Evolutionary conservation across 108 stramenopile species (phyloP).

Genomic region (Cyclostephanos invisitatus): DNA sequence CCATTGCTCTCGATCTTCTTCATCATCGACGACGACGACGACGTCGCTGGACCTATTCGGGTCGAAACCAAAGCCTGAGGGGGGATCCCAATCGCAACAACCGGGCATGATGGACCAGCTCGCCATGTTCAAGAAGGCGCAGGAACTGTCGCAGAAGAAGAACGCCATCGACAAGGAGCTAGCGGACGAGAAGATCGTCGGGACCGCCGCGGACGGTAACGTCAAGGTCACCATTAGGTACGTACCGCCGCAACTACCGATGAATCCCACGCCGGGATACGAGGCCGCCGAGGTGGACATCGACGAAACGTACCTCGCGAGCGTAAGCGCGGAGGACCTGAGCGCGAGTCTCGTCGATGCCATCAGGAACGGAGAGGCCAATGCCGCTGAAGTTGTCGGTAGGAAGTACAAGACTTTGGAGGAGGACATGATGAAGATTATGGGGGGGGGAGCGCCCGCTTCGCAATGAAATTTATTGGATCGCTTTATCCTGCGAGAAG

Average conservation of each 20-base stretch:
- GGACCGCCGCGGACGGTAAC: constrained; percentile 65
- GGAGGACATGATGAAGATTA: constrained; percentile 58
- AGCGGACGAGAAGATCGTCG: constrained; percentile 51
- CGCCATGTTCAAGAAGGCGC: constrained; percentile 90
- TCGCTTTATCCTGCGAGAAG: neutral
- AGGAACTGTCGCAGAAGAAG: constrained; percentile 84
- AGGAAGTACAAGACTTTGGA: constrained; percentile 74
- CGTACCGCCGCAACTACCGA: constrained; percentile 73
- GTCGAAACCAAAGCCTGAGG: constrained; percentile 51
- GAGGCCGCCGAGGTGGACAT: constrained; percentile 67
- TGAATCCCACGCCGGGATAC: constrained; percentile 85
- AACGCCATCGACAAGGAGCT: constrained; percentile 74
- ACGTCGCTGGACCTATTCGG: constrained; percentile 68
- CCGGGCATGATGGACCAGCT: constrained; percentile 90
- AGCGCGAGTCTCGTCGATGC: constrained; percentile 63
- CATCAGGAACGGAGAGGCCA: constrained; percentile 60
- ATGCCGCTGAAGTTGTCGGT: constrained; percentile 58
- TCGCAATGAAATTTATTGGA: neutral
- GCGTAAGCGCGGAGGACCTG: constrained; percentile 68
- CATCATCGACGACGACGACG: constrained; percentile 15
- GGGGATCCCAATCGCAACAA: constrained; percentile 38
- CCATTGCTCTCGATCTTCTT: neutral
- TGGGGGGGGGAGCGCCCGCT: constrained; percentile 42
- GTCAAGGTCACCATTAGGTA: constrained; percentile 71
- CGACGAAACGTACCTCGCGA: constrained; percentile 72